Base-by-base conservation (phyloP, 352 stramenopile species). In the Thraustochytrium sp. region DNA sequence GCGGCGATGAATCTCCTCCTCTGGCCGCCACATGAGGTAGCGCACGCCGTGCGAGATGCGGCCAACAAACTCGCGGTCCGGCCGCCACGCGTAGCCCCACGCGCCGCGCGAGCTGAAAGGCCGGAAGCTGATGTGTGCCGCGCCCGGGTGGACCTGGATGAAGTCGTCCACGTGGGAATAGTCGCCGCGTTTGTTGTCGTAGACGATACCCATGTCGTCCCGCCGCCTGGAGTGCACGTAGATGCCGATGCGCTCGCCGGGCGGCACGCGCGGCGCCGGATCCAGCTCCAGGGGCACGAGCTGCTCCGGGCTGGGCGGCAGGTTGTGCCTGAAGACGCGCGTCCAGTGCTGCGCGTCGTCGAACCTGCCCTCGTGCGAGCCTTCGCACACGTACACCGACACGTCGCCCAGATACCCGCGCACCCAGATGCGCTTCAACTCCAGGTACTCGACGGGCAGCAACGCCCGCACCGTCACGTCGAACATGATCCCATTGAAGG, bases 401-500 rank as follows among this genome's bases (percentile, higher is more conserved):
- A 93, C 59, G 21, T 86, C 87, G 31, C 90, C 90, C 0, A 94
- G 86, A 29, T 65, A 59, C 46, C 90, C 90, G 49, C 90, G 84
- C 2, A 92, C 90, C 8, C 89, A 85, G 21, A 94, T 74, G 31
- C 73, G 86, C 51, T 87, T 88, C 26, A 93, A 88, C 23, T 91
- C 76, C 29, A 93, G 73, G 44, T 91, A 87, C 76, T 92, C 87
- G 0, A 93, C 38, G 36, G 90, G 90, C 21, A 92, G 83, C 36
- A 89, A 65, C 54, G 87, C 86, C 62, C 92, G 92, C 80, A 87
- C 89, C 84, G 88, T 87, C 16, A 94, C 86, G 29, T 91, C 89
- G 68, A 94, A 94, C 88, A 93, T 92, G 56, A 94, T 92, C 0
- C 90, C 90, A 82, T 88, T 91, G 59, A 51, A 85, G 2, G 82